Percentiles rank a stretch among this genome's conserved stretches.
These are phyloP conservation scores for Stephania cephalantha DNA, from an alignment of 164 flowering plant species.

Conservation along the genomic window DNA sequence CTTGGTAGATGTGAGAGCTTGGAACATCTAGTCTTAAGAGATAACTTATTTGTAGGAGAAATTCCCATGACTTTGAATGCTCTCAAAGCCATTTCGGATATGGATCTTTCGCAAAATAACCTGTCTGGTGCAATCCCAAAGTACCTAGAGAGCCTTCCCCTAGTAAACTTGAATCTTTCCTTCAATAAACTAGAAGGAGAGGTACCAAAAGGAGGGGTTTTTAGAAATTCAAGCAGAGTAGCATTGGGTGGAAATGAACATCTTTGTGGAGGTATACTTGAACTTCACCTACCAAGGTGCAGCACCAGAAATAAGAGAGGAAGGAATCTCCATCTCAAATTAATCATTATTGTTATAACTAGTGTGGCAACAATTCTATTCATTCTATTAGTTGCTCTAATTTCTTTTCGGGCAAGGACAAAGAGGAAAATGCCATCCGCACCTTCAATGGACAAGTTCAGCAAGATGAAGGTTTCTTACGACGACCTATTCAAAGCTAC, in stretches of 20 bases:
- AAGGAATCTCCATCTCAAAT: not conserved
- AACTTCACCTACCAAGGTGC: not conserved
- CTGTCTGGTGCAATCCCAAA: constrained; percentile 16
- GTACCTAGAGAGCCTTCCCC: not conserved
- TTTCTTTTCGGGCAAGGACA: not conserved
- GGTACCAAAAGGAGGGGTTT: constrained; percentile 2
- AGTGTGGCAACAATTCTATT: not conserved
- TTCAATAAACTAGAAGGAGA: not conserved
- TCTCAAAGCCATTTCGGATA: not conserved
- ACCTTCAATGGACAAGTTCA: not conserved
- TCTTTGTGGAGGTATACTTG: not conserved
- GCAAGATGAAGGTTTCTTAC: no score
- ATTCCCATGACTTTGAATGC: not conserved
- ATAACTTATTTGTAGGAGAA: not conserved
- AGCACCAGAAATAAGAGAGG: not conserved
- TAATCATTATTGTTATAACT: not conserved
- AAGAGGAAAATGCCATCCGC: not conserved
- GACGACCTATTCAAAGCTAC: constrained; percentile 11
- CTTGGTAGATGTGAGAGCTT: constrained; percentile 6
- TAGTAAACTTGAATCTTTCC: not conserved
- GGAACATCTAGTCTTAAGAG: not conserved
- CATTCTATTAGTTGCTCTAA: not conserved
- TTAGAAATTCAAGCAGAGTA: constrained; percentile 1
- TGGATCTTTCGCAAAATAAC: constrained; percentile 14
- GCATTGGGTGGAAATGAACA: not conserved